Conservation (phyloP, 2,329 filamentous ascomycete genomes). For the Fusarium decemcellulare region DNA sequence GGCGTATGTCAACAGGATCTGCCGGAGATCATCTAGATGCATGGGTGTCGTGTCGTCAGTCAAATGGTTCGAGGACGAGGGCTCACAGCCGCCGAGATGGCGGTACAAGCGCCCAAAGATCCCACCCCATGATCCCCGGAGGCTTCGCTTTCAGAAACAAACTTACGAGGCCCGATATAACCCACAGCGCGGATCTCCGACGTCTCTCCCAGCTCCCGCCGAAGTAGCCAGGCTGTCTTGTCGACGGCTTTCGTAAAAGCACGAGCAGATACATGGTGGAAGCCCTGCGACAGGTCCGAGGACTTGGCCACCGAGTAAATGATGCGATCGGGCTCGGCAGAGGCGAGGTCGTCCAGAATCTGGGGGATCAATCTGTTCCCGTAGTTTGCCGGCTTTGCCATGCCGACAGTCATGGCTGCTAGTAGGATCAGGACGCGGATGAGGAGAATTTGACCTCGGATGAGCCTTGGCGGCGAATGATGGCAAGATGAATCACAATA, state of each 20-base stretch:
- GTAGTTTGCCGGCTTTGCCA: not conserved
- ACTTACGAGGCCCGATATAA: constrained; percentile 1
- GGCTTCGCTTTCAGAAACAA: too few species aligned
- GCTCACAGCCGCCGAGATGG: not conserved
- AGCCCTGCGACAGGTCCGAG: not conserved
- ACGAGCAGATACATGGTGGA: not conserved
- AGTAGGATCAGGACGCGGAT: not conserved
- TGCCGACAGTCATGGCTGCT: not conserved
- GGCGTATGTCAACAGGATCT: too few species aligned
- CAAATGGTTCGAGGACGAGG: not conserved
- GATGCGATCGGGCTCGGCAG: not conserved
- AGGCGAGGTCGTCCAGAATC: not conserved
- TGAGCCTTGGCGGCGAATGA: not conserved
- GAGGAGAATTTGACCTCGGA: not conserved
- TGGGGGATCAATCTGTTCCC: not conserved
- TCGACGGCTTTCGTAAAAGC: not conserved
- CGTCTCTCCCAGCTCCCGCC: not conserved
- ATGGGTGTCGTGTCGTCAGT: not conserved
- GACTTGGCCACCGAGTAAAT: not conserved
- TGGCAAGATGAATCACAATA: not conserved
- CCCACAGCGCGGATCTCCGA: not conserved
- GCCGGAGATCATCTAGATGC: not conserved
- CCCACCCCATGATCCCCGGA: not conserved
- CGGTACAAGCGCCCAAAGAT: too few species aligned
- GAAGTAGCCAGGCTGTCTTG: not conserved